These are phyloP conservation scores for Syzygium jambos DNA, from an alignment of 345 rosid species.

Conservation along the genomic window DNA sequence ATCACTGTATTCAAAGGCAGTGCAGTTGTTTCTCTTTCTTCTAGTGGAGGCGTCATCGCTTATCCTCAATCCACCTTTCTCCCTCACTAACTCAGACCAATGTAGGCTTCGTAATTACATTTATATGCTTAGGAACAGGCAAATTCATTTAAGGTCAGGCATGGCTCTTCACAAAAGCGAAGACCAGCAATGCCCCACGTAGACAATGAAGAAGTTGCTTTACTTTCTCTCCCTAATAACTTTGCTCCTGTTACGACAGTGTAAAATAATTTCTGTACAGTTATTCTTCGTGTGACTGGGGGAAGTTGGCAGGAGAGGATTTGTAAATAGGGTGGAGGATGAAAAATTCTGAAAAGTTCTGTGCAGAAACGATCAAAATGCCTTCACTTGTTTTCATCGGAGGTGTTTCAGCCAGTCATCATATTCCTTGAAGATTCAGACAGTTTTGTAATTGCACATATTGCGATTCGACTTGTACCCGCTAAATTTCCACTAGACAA, in stretches of 20 bases:
- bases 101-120: constrained; percentile 63
- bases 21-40: constrained; percentile 64
- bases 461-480: background rate
- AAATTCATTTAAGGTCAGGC: constrained; percentile 45
- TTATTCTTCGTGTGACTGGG: constrained; percentile 41
- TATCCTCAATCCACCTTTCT: constrained; percentile 77
- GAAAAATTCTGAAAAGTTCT: background rate
- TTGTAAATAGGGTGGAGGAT: background rate
- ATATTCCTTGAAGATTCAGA: background rate
- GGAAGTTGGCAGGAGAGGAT: background rate
- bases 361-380: background rate
- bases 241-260: background rate
- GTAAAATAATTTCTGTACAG: constrained; percentile 60
- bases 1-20: constrained; percentile 57
- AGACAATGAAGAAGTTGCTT: background rate
- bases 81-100: constrained; percentile 79
- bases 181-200: constrained; percentile 18
- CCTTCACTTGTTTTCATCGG: background rate
- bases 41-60: constrained; percentile 88
- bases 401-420: background rate
- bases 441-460: background rate
- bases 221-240: background rate
- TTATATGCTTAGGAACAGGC: constrained; percentile 60
- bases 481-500: background rate
- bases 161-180: constrained; percentile 42